Conservation (phyloP, 768 basidiomycete species). For the Amanita pseudoporphyria region DNA sequence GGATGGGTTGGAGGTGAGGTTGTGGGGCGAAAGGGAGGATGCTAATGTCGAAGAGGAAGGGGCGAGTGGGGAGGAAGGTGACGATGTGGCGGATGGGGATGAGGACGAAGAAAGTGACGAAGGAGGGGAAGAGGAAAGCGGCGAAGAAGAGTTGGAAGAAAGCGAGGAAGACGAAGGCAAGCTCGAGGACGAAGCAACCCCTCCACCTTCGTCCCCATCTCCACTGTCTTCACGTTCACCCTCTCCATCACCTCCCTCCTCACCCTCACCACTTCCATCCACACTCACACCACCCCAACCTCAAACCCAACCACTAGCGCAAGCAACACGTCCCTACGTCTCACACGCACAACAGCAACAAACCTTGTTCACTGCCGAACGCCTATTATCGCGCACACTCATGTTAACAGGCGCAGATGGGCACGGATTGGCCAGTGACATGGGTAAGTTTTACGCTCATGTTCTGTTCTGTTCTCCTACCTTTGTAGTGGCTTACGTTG, state of each 20-base stretch:
- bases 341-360: conserved; percentile 19
- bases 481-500: too few relatives aligned
- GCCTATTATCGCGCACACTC: conserved; percentile 24
- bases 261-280: conserved; percentile 15
- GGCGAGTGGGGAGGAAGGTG: background rate
- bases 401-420: conserved; percentile 21
- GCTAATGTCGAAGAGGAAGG: background rate
- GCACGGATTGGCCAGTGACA: conserved; percentile 19
- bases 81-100: conserved; percentile 4
- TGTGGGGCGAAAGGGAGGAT: conserved; percentile 29
- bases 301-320: background rate
- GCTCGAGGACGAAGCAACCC: conserved; percentile 7
- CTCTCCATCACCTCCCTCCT: conserved; percentile 9
- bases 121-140: conserved; percentile 16
- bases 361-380: conserved; percentile 21
- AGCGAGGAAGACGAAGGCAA: conserved; percentile 11
- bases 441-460: conserved; percentile 22
- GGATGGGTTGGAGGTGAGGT: conserved; percentile 49
- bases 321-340: background rate
- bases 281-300: conserved; percentile 5
- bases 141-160: conserved; percentile 16
- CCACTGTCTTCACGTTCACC: conserved; percentile 3
- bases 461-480: background rate
- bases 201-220: conserved; percentile 2
- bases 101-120: conserved; percentile 18